Evolutionary conservation across 148 eudicot species (phyloP).

Genomic region (Chenopodium berlandieri): DNA sequence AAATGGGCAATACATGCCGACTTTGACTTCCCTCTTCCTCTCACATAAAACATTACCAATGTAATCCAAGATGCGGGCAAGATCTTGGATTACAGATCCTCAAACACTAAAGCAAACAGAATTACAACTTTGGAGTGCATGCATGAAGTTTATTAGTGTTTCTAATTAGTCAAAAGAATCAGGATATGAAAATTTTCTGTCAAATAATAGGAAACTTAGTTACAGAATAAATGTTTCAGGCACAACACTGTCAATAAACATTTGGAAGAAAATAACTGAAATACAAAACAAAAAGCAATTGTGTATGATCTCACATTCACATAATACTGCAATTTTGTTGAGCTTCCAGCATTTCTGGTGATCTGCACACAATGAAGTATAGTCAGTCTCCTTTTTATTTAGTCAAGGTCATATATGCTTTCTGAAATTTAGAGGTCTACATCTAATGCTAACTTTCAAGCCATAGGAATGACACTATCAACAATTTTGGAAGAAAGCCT

Average conservation of each 20-base stretch:
- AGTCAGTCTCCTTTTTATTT: neutral
- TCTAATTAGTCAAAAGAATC: neutral
- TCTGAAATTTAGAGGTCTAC: neutral
- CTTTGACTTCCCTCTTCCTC: too few relatives aligned
- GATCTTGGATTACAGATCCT: neutral
- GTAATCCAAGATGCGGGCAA: too few relatives aligned
- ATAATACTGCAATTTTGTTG: conserved; percentile 69
- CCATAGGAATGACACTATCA: neutral
- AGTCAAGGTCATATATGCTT: neutral
- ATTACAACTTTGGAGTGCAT: too few relatives aligned
- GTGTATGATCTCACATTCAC: conserved; percentile 35
- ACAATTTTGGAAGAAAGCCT: neutral
- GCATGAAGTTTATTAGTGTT: too few relatives aligned
- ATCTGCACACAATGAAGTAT: conserved; percentile 39
- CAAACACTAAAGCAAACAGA: neutral
- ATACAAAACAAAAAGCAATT: conserved; percentile 1
- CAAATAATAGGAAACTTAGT: neutral
- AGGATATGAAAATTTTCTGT: neutral
- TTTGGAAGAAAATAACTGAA: neutral
- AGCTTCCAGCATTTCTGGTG: conserved; percentile 80
- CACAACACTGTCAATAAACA: neutral
- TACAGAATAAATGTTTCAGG: neutral
- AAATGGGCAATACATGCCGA: too few relatives aligned
- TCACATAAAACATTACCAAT: too few relatives aligned
- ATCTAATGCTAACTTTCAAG: neutral